Evolutionary conservation across 352 stramenopile species (phyloP), one percentile per base, ranked within the genome.

Genomic region (Phytophthora sp.): DNA sequence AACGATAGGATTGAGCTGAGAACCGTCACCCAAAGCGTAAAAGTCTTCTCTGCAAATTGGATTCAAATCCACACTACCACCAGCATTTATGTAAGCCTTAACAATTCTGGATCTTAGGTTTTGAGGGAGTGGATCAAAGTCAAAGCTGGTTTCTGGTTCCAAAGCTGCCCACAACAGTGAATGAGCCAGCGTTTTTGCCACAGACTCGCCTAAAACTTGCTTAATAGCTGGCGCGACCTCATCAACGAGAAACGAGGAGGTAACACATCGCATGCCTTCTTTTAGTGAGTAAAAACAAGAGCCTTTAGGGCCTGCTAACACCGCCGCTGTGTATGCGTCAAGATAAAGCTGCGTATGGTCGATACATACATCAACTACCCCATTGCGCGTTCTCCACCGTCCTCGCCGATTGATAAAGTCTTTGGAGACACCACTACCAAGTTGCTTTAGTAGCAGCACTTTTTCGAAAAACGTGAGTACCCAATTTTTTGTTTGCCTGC

Each of bases 231-330:
- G 37, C 2, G 55, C 49, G 13, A 60, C 60, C 30, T 43, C 2
- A 26, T 60, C 21, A 6, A 52, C 52, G 9, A 66, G 41, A 11
- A 66, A 20, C 24, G 4, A 20, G 34, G 32, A 23, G 30, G 12
- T 2, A 4, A 56, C 18, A 34, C 26, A 37, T 2, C 15, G 10
- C 8, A 66, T 54, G 8, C 26, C 43, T 20, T 8, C 1, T 48
- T 62, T 67, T 13, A 68, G 13, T 0, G n/a, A 12, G 20, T 72
- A 72, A 20, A 62, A 53, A 30, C 54, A 58, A 2, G 62, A 42
- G n/a, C 62, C 62, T 41, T 15, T 2, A 10, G 62, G 49, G 2
- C 54, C 48, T 4, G 48, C 20, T 27, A 71, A 30, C 21, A 23
- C 35, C 34, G 30, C 21, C 12, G 41, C 58, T 15, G 49, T 38